Base-by-base conservation (phyloP, 768 basidiomycete species). In the Gloeostereum incarnatum region DNA sequence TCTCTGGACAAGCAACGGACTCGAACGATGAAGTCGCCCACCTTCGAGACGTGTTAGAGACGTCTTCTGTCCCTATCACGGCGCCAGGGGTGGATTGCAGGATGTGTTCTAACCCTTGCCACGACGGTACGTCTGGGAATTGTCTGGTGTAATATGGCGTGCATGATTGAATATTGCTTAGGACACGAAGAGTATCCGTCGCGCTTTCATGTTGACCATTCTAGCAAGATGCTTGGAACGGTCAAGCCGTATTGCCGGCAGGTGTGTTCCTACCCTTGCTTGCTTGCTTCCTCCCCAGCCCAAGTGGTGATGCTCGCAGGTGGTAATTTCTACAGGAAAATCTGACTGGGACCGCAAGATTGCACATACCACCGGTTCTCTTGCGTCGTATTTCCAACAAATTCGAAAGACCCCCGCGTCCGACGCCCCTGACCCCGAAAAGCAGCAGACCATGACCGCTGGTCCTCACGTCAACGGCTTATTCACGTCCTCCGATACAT, bases 261-360 rank as follows among this genome's bases (percentile, higher is more conserved):
- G n/a, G n/a, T n/a, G n/a, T n/a, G n/a, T n/a, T n/a, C n/a, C n/a
- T n/a, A n/a, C n/a, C n/a, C n/a, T n/a, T n/a, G n/a, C n/a, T n/a
- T n/a, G n/a, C n/a, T n/a, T n/a, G n/a, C n/a, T n/a, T n/a, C n/a
- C n/a, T n/a, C n/a, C n/a, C n/a, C n/a, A n/a, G n/a, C n/a, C n/a
- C n/a, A n/a, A n/a, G n/a, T n/a, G n/a, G n/a, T n/a, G n/a, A n/a
- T n/a, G n/a, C n/a, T n/a, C 9, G 21, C 53, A 92, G 82, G 69
- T 94, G 22, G 66, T 97, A 22, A 85, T 97, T 38, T 92, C 88
- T 1, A 94, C 91, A 0, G 90, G 90, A 5, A 81, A 85, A 58
- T 68, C 78, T 14, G 90, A 98, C 61, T 97, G 93, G 93, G 73
- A 77, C 26, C 67, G 68, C 27, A 79, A 91, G 31, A 76, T 97